These are phyloP conservation scores for Linnemannia elongata DNA, from an alignment of 192 early-diverging fungal species.

Conservation along the genomic window DNA sequence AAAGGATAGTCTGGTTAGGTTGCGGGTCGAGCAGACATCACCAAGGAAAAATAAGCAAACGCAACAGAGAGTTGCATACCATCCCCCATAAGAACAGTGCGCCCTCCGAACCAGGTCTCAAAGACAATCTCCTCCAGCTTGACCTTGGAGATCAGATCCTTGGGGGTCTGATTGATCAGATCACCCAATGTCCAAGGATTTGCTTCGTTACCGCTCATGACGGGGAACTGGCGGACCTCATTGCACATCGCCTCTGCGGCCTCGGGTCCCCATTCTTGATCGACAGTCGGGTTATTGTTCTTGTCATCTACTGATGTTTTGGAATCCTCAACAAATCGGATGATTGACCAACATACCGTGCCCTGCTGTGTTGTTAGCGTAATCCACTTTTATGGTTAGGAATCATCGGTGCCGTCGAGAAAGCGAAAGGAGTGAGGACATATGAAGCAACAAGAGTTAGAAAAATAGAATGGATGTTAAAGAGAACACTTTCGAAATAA, in stretches of 20 bases:
- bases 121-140: slow-evolving; percentile 15
- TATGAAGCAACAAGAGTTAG: too few relatives aligned
- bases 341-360: not conserved
- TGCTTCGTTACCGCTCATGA: not conserved
- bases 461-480: too few relatives aligned
- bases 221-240: not conserved
- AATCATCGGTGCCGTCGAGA: not conserved
- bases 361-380: not conserved
- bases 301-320: not conserved
- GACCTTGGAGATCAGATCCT: slow-evolving; percentile 6
- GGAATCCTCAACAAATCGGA: not conserved
- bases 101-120: not conserved
- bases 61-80: not conserved
- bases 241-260: slow-evolving; percentile 7
- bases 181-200: not conserved
- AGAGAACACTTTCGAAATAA: too few relatives aligned
- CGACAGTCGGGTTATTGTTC: not conserved
- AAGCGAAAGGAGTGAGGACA: too few relatives aligned
- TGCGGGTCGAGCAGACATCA: too few relatives aligned
- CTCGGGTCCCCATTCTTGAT: slow-evolving; percentile 9
- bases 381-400: not conserved
- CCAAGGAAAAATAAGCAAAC: not conserved
- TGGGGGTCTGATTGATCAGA: not conserved
- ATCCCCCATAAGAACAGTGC: slow-evolving; percentile 1
- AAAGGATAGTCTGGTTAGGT: not conserved